Evolutionary conservation across 371 early-diverging fungal genomes (phyloP).

Genomic region (Lichtheimia ramosa): DNA sequence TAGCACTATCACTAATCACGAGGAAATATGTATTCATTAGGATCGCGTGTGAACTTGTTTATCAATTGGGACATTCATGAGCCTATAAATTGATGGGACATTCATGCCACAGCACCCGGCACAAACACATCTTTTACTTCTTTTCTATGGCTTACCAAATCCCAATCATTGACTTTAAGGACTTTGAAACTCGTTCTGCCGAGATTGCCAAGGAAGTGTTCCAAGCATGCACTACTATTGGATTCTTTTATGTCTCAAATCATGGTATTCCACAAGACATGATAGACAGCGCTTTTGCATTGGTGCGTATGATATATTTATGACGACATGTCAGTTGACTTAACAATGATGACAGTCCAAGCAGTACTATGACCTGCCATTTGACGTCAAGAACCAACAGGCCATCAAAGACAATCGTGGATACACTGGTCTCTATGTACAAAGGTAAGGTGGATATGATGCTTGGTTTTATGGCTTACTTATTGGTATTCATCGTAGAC

Average conservation of each 20-base stretch:
- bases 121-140: no score
- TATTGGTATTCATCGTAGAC: slow-evolving; percentile 6
- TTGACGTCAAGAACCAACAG: not conserved
- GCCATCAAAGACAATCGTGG: slow-evolving; percentile 10
- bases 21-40: no score
- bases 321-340: no score
- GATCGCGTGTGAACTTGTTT: no score
- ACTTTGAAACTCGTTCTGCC: slow-evolving; percentile 2
- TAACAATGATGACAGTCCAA: not conserved
- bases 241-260: slow-evolving; percentile 11
- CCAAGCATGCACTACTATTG: slow-evolving; percentile 7
- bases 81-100: no score
- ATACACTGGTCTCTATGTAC: slow-evolving; percentile 2
- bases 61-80: no score
- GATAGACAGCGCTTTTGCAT: slow-evolving; percentile 1
- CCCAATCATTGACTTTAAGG: slow-evolving; percentile 8
- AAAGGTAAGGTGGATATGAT: not conserved
- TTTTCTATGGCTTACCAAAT: not conserved
- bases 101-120: no score
- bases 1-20: no score
- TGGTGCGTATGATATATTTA: not conserved
- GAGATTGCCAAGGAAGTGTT: slow-evolving; percentile 5
- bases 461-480: not conserved
- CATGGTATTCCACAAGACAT: slow-evolving; percentile 4
- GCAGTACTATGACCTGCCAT: slow-evolving; percentile 5